These are phyloP conservation scores for Elongisporangium senticosum DNA, from an alignment of 352 stramenopile species.

Conservation along the genomic window DNA sequence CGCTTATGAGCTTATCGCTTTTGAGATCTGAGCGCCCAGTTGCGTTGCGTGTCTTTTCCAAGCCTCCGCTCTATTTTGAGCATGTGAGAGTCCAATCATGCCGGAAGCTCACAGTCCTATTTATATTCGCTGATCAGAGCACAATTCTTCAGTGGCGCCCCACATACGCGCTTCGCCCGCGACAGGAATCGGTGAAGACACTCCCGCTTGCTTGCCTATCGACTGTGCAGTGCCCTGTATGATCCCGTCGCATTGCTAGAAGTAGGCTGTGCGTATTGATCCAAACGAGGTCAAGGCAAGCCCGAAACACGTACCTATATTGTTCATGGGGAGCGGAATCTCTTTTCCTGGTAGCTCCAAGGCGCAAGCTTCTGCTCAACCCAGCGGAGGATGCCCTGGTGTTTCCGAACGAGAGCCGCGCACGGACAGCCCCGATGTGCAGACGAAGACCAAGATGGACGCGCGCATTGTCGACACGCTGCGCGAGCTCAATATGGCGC, in stretches of 20 bases:
- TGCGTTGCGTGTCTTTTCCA: background rate
- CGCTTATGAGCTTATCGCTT: no score
- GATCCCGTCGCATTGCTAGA: background rate
- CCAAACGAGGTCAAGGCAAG: background rate
- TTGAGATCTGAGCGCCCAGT: no score
- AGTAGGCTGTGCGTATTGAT: background rate
- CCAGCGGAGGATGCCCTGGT: background rate
- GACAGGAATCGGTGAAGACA: background rate
- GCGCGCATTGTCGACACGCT: conserved; percentile 63
- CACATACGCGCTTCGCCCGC: background rate
- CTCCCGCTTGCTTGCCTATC: background rate
- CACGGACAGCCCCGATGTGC: background rate
- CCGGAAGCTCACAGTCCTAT: background rate
- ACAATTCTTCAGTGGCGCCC: background rate
- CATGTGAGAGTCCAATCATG: background rate
- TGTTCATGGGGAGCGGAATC: background rate
- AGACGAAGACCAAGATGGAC: conserved; percentile 40
- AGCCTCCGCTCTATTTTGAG: background rate
- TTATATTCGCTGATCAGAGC: background rate
- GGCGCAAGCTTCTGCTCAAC: background rate
- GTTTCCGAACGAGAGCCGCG: background rate
- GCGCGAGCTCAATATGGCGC: conserved; percentile 49
- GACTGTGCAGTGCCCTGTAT: background rate
- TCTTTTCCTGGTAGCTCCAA: background rate
- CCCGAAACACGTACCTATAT: background rate